Evolutionary conservation across 257 asterid genomes (phyloP), one percentile per base, ranked within the genome.

Genomic region (Ophiorrhiza pumila): DNA sequence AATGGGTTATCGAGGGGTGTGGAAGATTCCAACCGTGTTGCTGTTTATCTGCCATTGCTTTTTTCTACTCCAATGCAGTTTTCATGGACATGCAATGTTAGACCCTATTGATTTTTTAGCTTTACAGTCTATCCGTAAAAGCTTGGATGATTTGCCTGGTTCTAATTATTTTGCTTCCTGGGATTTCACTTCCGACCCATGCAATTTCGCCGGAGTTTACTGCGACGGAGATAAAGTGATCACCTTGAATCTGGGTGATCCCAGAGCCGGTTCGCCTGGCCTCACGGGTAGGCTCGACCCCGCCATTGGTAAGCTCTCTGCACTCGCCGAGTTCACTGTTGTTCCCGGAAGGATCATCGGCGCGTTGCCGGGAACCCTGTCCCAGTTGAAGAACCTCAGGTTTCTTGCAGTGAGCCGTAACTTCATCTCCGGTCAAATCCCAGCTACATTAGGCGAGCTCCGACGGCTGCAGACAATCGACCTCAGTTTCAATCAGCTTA

Each of bases 151-250:
- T 85, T 71, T 90, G 76, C 98, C 98, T 1, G 96, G 96, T 11
- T 92, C 98, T 0, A 85, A 83, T 63, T 92, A 78, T 32, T 85
- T 92, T 20, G 83, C 84, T 49, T 88, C 98, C 1, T 92, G 98
- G 98, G 98, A 92, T 79, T 92, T 92, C 80, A 92, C 98, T 39
- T 83, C 97, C 4, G 97, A 92, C 56, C 98, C 98, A 0, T 92
- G 98, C 64, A 84, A 74, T 72, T 92, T 92, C 71, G 83, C 95
- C 71, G 98, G 98, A 67, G 91, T 92, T 7, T 87, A 81, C 46
- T 92, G 98, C 55, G 87, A 64, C 53, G 91, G 85, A 5, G 90
- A 90, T 52, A 90, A 72, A 18, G 98, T 92, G 34, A 75, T 92
- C 34, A 87, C 97, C 0, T 86, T 92, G 49, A 92, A 92, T 77